phyloP scores from a whole-genome alignment of 2,329 filamentous ascomycete genomes.

The Hymenoscyphus scutula region DNA sequence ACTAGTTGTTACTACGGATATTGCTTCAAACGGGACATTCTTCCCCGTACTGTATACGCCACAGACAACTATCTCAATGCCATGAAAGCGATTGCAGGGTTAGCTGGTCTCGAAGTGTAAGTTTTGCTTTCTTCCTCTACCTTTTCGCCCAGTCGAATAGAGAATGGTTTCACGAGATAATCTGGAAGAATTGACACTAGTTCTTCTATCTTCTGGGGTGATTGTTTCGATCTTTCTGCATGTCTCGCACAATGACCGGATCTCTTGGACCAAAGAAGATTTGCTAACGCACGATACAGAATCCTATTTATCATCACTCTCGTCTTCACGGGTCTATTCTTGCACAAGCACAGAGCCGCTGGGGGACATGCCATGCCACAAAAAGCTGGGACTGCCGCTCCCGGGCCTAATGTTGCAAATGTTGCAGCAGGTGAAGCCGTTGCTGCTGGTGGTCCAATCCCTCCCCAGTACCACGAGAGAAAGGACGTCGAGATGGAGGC shows the following conservation, averaged over 20 bases:
- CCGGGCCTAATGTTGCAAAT: not conserved
- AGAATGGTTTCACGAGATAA: too few species aligned
- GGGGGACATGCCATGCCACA: conserved; percentile 7
- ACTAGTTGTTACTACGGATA: not conserved
- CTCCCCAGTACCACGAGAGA: not conserved
- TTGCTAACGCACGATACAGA: not conserved
- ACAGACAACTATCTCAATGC: not conserved
- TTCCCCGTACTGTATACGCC: not conserved
- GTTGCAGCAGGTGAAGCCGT: not conserved
- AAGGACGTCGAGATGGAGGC: conserved; percentile 4
- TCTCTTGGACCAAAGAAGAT: not conserved
- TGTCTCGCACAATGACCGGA: too few species aligned
- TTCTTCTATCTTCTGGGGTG: too few species aligned
- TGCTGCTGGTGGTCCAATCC: not conserved
- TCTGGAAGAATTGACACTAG: too few species aligned
- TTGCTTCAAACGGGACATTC: conserved; percentile 10
- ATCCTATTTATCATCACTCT: conserved; percentile 8
- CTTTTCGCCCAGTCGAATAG: not conserved
- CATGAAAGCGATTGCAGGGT: conserved; percentile 7
- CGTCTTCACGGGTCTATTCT: conserved; percentile 1
- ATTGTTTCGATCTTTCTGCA: too few species aligned
- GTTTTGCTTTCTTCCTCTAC: too few species aligned
- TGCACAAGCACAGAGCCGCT: conserved; percentile 10
- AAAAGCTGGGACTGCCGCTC: not conserved
- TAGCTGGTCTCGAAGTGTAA: conserved; percentile 12